A percentile compares a stretch with the other conserved stretches of the same genome.
Conservation (phyloP, 805 yeast species). For the Debaryomyces hansenii region DNA sequence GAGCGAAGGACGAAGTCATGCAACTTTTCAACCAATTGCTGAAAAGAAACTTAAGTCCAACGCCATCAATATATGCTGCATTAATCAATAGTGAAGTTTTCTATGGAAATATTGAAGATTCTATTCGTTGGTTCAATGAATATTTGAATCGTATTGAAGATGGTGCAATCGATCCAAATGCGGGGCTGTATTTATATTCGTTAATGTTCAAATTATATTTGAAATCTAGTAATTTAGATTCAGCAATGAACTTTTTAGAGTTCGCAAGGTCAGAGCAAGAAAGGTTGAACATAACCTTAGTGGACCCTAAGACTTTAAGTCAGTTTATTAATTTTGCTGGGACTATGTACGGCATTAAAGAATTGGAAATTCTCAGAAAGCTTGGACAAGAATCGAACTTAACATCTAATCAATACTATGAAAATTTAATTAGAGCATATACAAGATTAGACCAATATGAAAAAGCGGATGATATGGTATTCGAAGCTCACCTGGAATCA, state of each 20-base stretch:
- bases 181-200: slow-evolving; percentile 24
- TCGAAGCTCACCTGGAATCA: slow-evolving; percentile 30
- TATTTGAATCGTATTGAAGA: slow-evolving; percentile 17
- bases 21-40: slow-evolving; percentile 48
- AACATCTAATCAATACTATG: slow-evolving; percentile 25
- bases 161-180: slow-evolving; percentile 11
- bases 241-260: slow-evolving; percentile 27
- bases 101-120: slow-evolving; percentile 32
- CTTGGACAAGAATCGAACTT: slow-evolving; percentile 17
- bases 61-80: slow-evolving; percentile 42
- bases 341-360: slow-evolving; percentile 18
- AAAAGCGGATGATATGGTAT: slow-evolving; percentile 31
- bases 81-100: slow-evolving; percentile 43
- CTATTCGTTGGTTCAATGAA: slow-evolving; percentile 27
- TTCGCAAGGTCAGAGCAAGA: slow-evolving; percentile 18
- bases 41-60: slow-evolving; percentile 49
- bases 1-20: slow-evolving; percentile 49
- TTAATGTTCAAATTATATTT: slow-evolving; percentile 28
- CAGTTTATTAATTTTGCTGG: slow-evolving; percentile 22
- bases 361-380: slow-evolving; percentile 15
- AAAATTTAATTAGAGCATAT: slow-evolving; percentile 27
- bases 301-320: slow-evolving; percentile 16
- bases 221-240: slow-evolving; percentile 22
- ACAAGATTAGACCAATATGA: slow-evolving; percentile 29
- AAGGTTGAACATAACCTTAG: slow-evolving; percentile 10